Conservation (phyloP, 169 alveolate genomes). For the Plasmodium reichenowi region DNA sequence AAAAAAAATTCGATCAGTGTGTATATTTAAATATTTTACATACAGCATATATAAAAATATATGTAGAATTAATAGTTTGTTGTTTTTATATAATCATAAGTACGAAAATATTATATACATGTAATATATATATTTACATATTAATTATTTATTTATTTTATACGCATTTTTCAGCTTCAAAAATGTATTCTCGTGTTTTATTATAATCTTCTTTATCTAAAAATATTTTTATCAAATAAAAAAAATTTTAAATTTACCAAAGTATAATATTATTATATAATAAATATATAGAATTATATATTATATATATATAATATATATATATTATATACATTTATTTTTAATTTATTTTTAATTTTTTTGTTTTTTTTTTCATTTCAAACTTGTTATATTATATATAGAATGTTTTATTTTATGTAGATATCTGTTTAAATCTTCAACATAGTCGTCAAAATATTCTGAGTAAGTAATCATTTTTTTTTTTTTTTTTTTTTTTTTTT, state of each 20-base stretch:
- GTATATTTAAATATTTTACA: background rate
- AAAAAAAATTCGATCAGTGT: background rate
- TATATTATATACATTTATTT: slow-evolving; percentile 10
- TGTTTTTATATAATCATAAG: background rate
- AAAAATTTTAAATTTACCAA: background rate
- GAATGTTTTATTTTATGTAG: slow-evolving; percentile 57
- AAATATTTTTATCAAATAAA: slow-evolving; percentile 10
- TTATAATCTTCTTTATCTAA: slow-evolving; percentile 48
- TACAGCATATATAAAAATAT: background rate
- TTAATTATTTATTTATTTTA: background rate
- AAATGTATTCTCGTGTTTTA: slow-evolving; percentile 42
- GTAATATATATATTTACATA: background rate
- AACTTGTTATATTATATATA: slow-evolving; percentile 44
- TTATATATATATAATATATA: too few species aligned
- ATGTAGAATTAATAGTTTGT: background rate
- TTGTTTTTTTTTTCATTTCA: slow-evolving; percentile 30
- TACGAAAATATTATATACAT: background rate
- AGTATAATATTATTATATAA: too few species aligned
- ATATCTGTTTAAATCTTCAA: slow-evolving; percentile 44
- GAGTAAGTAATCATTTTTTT: slow-evolving; percentile 74
- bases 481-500: too few species aligned
- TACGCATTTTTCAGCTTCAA: slow-evolving; percentile 76
- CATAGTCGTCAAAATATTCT: slow-evolving; percentile 74
- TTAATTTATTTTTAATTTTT: background rate
- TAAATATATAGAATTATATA: too few species aligned